These are phyloP conservation scores for Botryotinia calthae DNA, from an alignment of 2,329 filamentous ascomycete genomes.

Conservation along the genomic window DNA sequence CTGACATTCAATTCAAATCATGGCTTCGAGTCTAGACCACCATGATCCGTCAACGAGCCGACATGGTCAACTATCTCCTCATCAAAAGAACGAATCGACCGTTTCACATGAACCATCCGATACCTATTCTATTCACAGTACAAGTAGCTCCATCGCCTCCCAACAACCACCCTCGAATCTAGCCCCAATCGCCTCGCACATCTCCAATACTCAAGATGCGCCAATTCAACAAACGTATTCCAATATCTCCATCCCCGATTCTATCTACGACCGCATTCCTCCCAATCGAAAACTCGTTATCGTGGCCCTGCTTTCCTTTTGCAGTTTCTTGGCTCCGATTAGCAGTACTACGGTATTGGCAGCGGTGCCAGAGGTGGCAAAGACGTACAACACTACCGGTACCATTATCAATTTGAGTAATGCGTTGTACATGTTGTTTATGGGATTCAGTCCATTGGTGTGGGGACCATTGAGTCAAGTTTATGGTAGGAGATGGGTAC, in stretches of 20 bases:
- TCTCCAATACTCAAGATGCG: conserved; percentile 36
- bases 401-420: conserved; percentile 72
- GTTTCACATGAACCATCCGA: neutral
- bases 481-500: conserved; percentile 56
- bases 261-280: conserved; percentile 64
- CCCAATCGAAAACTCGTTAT: conserved; percentile 62
- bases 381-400: conserved; percentile 61
- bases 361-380: conserved; percentile 71
- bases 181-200: conserved; percentile 28
- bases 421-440: conserved; percentile 70
- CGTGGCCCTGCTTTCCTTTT: conserved; percentile 67
- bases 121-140: conserved; percentile 10
- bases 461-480: conserved; percentile 71
- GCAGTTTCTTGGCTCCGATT: conserved; percentile 72
- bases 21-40: conserved; percentile 5
- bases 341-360: conserved; percentile 71
- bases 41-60: neutral
- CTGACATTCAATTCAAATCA: neutral
- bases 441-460: conserved; percentile 67
- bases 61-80: neutral
- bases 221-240: conserved; percentile 35
- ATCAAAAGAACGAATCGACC: neutral
- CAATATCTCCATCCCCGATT: conserved; percentile 42
- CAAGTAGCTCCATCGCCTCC: neutral
- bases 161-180: conserved; percentile 22